Evolutionary conservation across 1,139 yeast species (phyloP).

Genomic region (Blastobotrys persicus): DNA sequence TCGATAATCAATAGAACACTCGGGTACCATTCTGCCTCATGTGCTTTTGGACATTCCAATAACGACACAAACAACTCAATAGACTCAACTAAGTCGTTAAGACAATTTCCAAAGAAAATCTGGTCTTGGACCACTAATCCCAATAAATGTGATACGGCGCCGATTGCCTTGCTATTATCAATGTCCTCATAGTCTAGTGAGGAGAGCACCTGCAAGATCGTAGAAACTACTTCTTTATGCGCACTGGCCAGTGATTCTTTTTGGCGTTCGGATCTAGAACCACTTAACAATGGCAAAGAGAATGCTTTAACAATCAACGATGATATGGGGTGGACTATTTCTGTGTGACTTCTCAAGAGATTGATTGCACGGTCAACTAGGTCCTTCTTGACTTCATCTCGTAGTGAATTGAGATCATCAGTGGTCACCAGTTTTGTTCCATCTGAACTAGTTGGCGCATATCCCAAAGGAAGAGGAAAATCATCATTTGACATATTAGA

Average conservation of each 20-base stretch:
- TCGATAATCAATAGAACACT: conserved; percentile 35
- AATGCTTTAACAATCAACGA: conserved; percentile 45
- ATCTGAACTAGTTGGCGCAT: conserved; percentile 31
- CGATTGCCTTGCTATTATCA: conserved; percentile 37
- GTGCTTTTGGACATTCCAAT: conserved; percentile 23
- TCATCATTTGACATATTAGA: not conserved
- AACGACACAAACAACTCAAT: conserved; percentile 34
- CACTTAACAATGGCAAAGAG: conserved; percentile 17
- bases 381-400: conserved; percentile 37
- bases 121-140: conserved; percentile 47
- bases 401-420: conserved; percentile 44
- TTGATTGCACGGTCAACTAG: conserved; percentile 50
- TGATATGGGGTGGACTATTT: conserved; percentile 49
- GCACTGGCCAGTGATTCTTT: conserved; percentile 18
- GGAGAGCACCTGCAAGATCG: conserved; percentile 40
- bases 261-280: conserved; percentile 23
- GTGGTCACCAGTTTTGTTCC: conserved; percentile 36
- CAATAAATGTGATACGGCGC: conserved; percentile 49
- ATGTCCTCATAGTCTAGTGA: conserved; percentile 37
- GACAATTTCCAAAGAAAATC: conserved; percentile 41
- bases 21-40: conserved; percentile 33
- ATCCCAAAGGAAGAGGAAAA: conserved; percentile 19
- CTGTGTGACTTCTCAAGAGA: conserved; percentile 51
- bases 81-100: conserved; percentile 41
- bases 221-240: conserved; percentile 34